phyloP scores from a whole-genome alignment of 306 rosid species.

The Prunus armeniaca region DNA sequence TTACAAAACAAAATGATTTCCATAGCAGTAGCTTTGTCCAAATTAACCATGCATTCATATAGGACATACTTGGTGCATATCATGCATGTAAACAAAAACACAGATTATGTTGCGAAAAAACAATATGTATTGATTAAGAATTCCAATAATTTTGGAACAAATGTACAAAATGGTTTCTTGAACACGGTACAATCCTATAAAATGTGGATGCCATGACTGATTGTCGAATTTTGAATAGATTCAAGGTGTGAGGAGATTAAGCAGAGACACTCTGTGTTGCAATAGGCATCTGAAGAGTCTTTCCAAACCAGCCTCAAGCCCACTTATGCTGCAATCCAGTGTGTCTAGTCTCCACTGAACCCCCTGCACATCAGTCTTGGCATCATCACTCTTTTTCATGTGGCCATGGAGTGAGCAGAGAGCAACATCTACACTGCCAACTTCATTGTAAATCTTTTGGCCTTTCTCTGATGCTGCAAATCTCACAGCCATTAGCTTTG shows the following conservation, averaged over 20 bases:
- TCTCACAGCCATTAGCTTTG: constrained; percentile 38
- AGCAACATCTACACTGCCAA: constrained; percentile 37
- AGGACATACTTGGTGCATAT: neutral
- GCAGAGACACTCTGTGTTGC: constrained; percentile 67
- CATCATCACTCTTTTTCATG: constrained; percentile 21
- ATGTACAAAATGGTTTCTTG: neutral
- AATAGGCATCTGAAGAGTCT: constrained; percentile 61
- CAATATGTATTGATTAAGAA: neutral
- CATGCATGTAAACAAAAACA: neutral
- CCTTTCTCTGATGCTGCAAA: constrained; percentile 35
- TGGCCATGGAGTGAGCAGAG: constrained; percentile 41
- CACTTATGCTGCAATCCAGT: constrained; percentile 38
- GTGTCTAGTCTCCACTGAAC: constrained; percentile 44
- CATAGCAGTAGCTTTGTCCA: neutral
- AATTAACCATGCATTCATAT: neutral
- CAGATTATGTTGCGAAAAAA: neutral
- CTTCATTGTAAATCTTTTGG: constrained; percentile 40
- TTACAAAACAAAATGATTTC: neutral
- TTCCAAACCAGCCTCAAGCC: constrained; percentile 52
- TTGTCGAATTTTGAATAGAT: neutral
- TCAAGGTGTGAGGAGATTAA: constrained; percentile 59
- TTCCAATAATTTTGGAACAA: neutral
- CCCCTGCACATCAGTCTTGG: constrained; percentile 38
- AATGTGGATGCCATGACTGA: constrained; percentile 13
- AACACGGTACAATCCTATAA: neutral